Percentiles rank a stretch among this genome's conserved stretches.
Evolutionary conservation across 2,329 filamentous ascomycete species (phyloP).

Genomic region (Mycogone perniciosa): DNA sequence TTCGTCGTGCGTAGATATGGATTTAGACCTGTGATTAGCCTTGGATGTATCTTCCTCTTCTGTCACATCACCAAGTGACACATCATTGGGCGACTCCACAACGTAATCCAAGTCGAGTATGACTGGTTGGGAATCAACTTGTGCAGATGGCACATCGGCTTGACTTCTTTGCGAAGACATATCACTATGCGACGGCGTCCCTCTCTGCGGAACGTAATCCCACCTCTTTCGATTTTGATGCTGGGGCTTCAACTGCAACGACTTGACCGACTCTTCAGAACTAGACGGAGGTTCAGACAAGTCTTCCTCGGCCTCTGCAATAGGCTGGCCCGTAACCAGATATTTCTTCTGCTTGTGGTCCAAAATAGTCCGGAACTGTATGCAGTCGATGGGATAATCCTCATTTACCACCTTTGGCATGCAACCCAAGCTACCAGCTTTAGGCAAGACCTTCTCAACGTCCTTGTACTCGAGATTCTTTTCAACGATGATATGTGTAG

Average conservation of each 20-base stretch:
- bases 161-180: conserved; percentile 24
- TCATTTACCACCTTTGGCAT: conserved; percentile 56
- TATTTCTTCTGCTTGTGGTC: conserved; percentile 56
- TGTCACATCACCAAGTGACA: not conserved
- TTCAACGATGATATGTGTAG: conserved; percentile 80
- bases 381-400: conserved; percentile 62
- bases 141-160: conserved; percentile 7
- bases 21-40: conserved; percentile 11
- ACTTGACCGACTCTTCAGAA: conserved; percentile 24
- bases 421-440: conserved; percentile 6
- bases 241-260: conserved; percentile 44
- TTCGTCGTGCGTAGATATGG: conserved; percentile 37
- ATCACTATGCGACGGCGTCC: conserved; percentile 32
- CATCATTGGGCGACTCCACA: conserved; percentile 1
- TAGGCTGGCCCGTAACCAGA: conserved; percentile 42
- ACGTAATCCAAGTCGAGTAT: conserved; percentile 18
- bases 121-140: conserved; percentile 21
- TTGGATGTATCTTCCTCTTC: not conserved
- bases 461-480: conserved; percentile 58
- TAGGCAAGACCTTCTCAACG: conserved; percentile 44
- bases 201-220: conserved; percentile 32
- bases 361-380: conserved; percentile 50
- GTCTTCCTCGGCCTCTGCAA: not conserved
- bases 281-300: conserved; percentile 3
- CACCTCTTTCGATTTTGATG: conserved; percentile 31